These are phyloP conservation scores for Gloeopeniophorella convolvens DNA, from an alignment of 768 basidiomycete genomes.

Conservation along the genomic window DNA sequence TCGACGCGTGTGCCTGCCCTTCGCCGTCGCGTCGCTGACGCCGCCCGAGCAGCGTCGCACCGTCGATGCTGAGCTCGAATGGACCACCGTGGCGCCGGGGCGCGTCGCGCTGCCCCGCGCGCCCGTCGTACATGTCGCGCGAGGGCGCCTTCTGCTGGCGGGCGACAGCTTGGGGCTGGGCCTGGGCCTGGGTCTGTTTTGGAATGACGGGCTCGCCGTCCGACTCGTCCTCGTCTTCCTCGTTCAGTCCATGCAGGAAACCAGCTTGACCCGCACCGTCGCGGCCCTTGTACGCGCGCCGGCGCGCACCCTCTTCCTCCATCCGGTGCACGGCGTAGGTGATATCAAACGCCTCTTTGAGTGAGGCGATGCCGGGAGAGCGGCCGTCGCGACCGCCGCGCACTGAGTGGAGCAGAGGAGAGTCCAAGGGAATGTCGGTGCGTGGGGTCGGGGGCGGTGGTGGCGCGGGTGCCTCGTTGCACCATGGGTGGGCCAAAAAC, in stretches of 20 bases:
- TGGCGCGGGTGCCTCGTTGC: conserved; percentile 59
- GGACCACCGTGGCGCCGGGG: conserved; percentile 31
- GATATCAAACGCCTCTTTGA: conserved; percentile 98
- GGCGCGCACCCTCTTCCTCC: conserved; percentile 94
- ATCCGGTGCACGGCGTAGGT: conserved; percentile 98
- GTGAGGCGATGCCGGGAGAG: conserved; percentile 85
- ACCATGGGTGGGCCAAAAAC: conserved; percentile 96
- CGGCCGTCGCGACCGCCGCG: conserved; percentile 70
- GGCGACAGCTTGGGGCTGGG: conserved; percentile 1
- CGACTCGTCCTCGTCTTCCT: conserved; percentile 73
- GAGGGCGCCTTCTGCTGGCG: too few relatives aligned
- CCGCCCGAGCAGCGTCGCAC: conserved; percentile 79
- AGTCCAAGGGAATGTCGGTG: conserved; percentile 60
- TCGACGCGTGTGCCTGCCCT: conserved; percentile 19
- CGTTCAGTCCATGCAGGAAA: conserved; percentile 82
- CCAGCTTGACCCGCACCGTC: conserved; percentile 72
- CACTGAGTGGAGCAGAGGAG: conserved; percentile 79
- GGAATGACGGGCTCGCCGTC: conserved; percentile 46
- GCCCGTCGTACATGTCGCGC: conserved; percentile 44
- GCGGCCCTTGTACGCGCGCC: conserved; percentile 73
- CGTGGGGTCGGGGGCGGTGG: conserved; percentile 62
- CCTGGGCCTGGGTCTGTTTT: conserved; percentile 22
- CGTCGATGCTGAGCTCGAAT: conserved; percentile 85
- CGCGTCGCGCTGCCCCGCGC: conserved; percentile 64
- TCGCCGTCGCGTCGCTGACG: conserved; percentile 40